Percentiles rank a stretch among this genome's conserved stretches.
Conservation (phyloP, 306 rosid species). For the Neltuma alba region DNA sequence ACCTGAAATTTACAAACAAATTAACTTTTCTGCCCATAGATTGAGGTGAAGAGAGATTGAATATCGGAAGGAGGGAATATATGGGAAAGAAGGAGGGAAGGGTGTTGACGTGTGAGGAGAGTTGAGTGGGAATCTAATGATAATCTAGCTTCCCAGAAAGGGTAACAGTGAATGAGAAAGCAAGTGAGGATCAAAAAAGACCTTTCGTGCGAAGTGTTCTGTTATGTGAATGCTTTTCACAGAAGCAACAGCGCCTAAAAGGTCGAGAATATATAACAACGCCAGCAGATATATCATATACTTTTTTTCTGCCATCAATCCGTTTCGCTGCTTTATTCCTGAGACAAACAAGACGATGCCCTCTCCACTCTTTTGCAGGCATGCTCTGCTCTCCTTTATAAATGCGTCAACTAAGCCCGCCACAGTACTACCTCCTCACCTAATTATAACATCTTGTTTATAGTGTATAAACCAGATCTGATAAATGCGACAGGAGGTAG, state of each 20-base stretch:
- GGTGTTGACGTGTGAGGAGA: not conserved
- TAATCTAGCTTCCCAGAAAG: not conserved
- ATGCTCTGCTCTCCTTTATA: not conserved
- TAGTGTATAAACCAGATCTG: too few relatives aligned
- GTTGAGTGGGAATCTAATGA: constrained; percentile 26
- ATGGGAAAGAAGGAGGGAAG: not conserved
- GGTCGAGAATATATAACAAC: not conserved
- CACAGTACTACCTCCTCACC: too few relatives aligned
- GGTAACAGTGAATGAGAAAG: not conserved
- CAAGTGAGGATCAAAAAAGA: not conserved
- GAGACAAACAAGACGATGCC: not conserved
- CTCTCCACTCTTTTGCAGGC: not conserved
- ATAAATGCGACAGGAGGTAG: too few relatives aligned
- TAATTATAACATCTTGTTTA: too few relatives aligned
- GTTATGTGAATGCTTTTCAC: not conserved
- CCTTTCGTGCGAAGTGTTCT: constrained; percentile 12
- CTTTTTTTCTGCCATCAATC: not conserved
- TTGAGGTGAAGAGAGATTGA: too few relatives aligned
- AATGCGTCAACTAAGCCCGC: too few relatives aligned
- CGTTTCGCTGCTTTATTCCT: not conserved
- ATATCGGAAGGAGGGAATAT: too few relatives aligned
- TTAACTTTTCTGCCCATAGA: too few relatives aligned
- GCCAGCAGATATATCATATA: not conserved
- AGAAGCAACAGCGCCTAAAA: not conserved
- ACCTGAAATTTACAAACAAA: too few relatives aligned